Evolutionary conservation across 2,329 filamentous ascomycete genomes (phyloP).

Genomic region (Ophiocordyceps robertsii): DNA sequence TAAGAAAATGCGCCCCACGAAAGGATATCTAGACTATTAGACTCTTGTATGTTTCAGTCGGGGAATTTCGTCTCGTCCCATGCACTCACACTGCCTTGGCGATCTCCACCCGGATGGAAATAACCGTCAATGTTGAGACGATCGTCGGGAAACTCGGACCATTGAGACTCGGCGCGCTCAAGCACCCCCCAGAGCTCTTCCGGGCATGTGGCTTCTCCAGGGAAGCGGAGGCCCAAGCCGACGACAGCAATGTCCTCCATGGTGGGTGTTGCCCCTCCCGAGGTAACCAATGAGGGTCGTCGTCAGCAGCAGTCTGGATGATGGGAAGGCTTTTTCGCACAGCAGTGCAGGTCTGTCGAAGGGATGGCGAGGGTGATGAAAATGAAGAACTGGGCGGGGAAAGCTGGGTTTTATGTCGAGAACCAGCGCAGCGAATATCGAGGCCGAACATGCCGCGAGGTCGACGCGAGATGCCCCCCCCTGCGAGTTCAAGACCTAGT

Average conservation of each 20-base stretch:
- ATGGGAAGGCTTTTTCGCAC: not conserved
- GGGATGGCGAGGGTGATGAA: too few species aligned
- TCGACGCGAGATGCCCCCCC: too few species aligned
- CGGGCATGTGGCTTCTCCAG: conserved; percentile 30
- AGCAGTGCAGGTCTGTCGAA: too few species aligned
- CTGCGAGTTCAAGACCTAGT: too few species aligned
- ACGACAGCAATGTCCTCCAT: conserved; percentile 37
- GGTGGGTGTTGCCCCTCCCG: too few species aligned
- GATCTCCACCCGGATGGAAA: conserved; percentile 36
- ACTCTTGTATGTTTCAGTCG: not conserved
- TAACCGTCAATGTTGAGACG: conserved; percentile 39
- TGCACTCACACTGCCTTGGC: conserved; percentile 31
- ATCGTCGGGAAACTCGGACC: conserved; percentile 32
- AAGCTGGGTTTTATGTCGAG: too few species aligned
- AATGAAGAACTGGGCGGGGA: too few species aligned
- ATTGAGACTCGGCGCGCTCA: conserved; percentile 27
- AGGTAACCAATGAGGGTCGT: not conserved
- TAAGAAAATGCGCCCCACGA: conserved; percentile 36
- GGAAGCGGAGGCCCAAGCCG: conserved; percentile 37
- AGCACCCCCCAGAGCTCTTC: conserved; percentile 36
- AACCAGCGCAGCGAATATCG: too few species aligned
- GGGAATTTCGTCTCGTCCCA: not conserved
- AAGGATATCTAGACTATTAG: conserved; percentile 26
- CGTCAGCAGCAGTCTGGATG: not conserved
- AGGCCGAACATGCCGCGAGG: too few species aligned